Percentiles rank a stretch among this genome's conserved stretches.
Evolutionary conservation across 345 rosid species (phyloP).

Genomic region (Rhizophora mangle): DNA sequence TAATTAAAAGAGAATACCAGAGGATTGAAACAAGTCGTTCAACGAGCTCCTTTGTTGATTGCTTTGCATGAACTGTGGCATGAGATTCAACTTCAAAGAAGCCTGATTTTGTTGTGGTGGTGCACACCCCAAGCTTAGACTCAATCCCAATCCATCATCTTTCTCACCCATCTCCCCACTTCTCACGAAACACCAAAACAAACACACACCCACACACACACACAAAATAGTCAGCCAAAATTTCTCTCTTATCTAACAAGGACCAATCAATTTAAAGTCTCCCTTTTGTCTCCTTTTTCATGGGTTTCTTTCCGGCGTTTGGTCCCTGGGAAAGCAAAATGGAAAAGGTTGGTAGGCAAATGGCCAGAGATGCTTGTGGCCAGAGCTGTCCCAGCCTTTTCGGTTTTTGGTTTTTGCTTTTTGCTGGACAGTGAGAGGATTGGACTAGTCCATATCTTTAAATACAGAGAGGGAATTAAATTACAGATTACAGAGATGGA

Average conservation of each 20-base stretch:
- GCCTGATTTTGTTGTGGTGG: conserved; percentile 21
- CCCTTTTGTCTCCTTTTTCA: background rate
- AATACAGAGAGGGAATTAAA: conserved; percentile 3
- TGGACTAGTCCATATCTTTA: conserved; percentile 36
- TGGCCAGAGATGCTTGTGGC: conserved; percentile 19
- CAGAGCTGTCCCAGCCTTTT: conserved; percentile 27
- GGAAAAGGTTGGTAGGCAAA: conserved; percentile 25
- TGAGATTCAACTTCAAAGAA: conserved; percentile 39
- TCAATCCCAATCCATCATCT: conserved; percentile 53
- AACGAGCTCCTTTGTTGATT: conserved; percentile 34
- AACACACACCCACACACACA: too few species aligned
- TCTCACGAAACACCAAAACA: background rate
- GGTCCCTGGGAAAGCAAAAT: conserved; percentile 22
- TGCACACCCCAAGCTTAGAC: conserved; percentile 48
- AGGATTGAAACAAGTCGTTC: conserved; percentile 51
- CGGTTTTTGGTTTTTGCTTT: conserved; percentile 34
- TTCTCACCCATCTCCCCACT: conserved; percentile 47
- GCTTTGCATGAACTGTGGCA: conserved; percentile 37
- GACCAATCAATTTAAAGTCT: conserved; percentile 7
- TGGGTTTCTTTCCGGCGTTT: conserved; percentile 17
- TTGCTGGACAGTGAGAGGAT: conserved; percentile 41
- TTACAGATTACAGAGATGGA: background rate
- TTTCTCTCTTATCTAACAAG: background rate
- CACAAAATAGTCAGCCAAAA: background rate
- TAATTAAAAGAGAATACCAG: conserved; percentile 29